Conservation (phyloP, 176 grass and related monocot species). For the Ensete glaucum region DNA sequence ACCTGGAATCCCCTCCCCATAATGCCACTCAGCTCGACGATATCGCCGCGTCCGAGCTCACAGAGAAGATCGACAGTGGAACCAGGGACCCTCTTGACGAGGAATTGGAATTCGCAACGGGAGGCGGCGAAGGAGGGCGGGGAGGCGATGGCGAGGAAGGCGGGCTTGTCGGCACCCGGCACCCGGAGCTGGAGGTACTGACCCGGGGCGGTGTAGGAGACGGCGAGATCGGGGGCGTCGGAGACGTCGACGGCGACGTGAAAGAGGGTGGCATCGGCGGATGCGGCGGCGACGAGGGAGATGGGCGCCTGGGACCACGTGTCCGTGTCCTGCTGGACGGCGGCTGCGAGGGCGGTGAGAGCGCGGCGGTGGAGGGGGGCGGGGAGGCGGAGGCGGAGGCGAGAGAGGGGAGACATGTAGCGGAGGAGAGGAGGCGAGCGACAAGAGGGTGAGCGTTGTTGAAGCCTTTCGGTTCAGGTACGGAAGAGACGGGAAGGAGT, state of each 20-base stretch:
- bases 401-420: constrained; percentile 23
- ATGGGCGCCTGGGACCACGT: constrained; percentile 57
- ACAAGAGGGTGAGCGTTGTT: background rate
- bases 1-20: constrained; percentile 75
- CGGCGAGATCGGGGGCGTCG: constrained; percentile 30
- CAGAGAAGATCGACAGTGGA: constrained; percentile 56
- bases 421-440: background rate
- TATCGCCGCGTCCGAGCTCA: constrained; percentile 41
- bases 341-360: background rate
- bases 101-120: constrained; percentile 37
- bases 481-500: too few relatives aligned
- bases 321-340: constrained; percentile 10
- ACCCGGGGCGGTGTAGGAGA: constrained; percentile 50
- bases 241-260: constrained; percentile 70
- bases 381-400: constrained; percentile 17
- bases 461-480: background rate
- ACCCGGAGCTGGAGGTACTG: constrained; percentile 78
- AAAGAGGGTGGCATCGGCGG: constrained; percentile 58
- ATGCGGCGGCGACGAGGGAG: constrained; percentile 43
- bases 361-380: background rate
- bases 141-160: constrained; percentile 69
- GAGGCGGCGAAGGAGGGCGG: constrained; percentile 29
- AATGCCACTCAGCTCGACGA: constrained; percentile 65
- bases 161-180: constrained; percentile 29
- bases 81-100: constrained; percentile 61